These are phyloP conservation scores for Pterulicium gracile DNA, from an alignment of 1,284 basidiomycete species.

Conservation along the genomic window DNA sequence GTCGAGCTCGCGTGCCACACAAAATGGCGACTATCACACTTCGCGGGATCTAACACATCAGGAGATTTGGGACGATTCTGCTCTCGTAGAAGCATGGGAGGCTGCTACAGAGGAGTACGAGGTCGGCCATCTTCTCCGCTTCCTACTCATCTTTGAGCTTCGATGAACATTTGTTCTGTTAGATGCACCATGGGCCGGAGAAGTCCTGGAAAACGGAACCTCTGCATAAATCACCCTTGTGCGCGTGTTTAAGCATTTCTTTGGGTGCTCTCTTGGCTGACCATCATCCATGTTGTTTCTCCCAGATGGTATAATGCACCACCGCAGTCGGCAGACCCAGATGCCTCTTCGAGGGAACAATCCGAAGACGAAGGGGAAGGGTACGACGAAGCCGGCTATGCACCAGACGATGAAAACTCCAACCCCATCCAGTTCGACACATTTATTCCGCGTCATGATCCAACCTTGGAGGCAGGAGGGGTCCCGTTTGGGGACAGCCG, in stretches of 20 bases:
- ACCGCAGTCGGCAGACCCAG: conserved; percentile 10
- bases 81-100: conserved; percentile 71
- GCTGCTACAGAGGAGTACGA: conserved; percentile 71
- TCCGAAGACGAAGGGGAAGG: no score
- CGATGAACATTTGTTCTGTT: conserved; percentile 6
- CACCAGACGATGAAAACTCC: conserved; percentile 32
- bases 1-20: conserved; percentile 11
- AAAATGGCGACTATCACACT: conserved; percentile 29
- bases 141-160: background rate
- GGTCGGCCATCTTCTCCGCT: conserved; percentile 19
- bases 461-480: conserved; percentile 33
- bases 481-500: no score
- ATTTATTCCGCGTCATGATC: conserved; percentile 57
- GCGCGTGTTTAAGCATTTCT: conserved; percentile 17
- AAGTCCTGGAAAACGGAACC: conserved; percentile 64
- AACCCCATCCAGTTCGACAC: conserved; percentile 56
- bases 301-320: conserved; percentile 69
- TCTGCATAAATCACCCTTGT: conserved; percentile 62
- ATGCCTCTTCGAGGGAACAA: no score
- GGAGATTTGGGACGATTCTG: conserved; percentile 78
- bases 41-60: conserved; percentile 53
- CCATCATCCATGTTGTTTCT: conserved; percentile 5
- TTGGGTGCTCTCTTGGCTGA: conserved; percentile 4
- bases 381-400: conserved; percentile 13
- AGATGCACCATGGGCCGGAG: conserved; percentile 58